Conservation (phyloP, 148 eudicot species). For the Vaccinium darrowii region DNA sequence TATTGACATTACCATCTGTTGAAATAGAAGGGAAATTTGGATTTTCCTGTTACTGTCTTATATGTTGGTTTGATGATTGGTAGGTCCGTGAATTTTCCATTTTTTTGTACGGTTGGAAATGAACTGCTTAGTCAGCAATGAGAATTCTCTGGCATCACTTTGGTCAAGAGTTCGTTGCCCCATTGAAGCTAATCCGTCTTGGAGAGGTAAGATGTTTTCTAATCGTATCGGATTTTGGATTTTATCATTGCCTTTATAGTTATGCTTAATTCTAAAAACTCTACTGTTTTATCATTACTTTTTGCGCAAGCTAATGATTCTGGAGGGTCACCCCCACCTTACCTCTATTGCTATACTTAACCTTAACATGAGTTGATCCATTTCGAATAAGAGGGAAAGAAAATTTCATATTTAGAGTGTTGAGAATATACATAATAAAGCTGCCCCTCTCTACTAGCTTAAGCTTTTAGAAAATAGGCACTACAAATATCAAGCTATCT, state of each 20-base stretch:
- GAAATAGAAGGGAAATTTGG: neutral
- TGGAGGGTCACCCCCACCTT: neutral
- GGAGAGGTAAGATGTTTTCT: slow-evolving; percentile 68
- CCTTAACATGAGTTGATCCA: neutral
- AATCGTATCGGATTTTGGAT: neutral
- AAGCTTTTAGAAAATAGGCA: no score
- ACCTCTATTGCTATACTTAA: neutral
- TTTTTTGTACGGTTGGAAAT: slow-evolving; percentile 30
- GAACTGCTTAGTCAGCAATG: slow-evolving; percentile 22
- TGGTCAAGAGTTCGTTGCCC: slow-evolving; percentile 64
- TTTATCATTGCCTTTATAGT: neutral
- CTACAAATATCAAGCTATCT: no score
- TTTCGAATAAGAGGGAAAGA: neutral
- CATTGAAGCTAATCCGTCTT: slow-evolving; percentile 66
- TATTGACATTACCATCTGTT: neutral
- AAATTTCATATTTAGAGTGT: no score
- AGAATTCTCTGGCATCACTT: slow-evolving; percentile 35
- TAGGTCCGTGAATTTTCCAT: neutral
- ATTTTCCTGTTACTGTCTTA: neutral
- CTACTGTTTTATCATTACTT: neutral
- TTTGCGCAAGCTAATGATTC: no score
- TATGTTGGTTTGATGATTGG: neutral
- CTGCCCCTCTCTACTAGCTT: no score
- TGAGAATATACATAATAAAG: no score
- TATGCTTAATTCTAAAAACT: neutral